A percentile compares a stretch with the other conserved stretches of the same genome.
phyloP scores from a whole-genome alignment of 2,329 filamentous ascomycete genomes.

The Ophiostoma sp. region DNA sequence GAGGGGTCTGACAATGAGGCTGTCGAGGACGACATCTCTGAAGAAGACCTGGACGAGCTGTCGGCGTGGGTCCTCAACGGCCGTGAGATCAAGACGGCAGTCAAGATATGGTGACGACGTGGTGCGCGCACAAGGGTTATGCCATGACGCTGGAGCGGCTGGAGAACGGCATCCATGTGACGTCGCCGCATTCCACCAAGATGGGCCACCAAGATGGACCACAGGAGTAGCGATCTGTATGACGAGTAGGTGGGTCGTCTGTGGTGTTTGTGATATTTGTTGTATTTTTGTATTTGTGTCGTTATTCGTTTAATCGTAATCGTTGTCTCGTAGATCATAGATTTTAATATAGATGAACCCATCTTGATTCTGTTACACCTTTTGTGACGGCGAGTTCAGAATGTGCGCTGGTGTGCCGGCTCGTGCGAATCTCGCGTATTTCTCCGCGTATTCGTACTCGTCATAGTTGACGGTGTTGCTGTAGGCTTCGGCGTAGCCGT shows the following conservation, averaged over 20 bases:
- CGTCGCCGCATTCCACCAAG: conserved; percentile 41
- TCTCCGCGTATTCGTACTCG: neutral
- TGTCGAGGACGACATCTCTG: conserved; percentile 26
- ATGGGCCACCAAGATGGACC: conserved; percentile 28
- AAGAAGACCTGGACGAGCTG: conserved; percentile 39
- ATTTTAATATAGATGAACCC: neutral
- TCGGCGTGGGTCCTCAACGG: conserved; percentile 42
- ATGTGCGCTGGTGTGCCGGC: neutral
- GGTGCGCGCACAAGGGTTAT: conserved; percentile 44
- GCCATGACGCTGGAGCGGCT: conserved; percentile 39
- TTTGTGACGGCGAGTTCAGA: conserved; percentile 20
- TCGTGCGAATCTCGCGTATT: neutral
- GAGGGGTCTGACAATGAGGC: neutral
- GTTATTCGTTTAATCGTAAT: neutral
- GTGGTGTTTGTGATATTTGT: neutral
- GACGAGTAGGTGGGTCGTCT: neutral
- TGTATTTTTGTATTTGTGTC: neutral
- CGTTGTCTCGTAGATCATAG: neutral
- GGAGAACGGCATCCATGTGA: conserved; percentile 44
- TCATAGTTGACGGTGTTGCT: conserved; percentile 7
- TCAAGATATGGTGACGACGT: conserved; percentile 45
- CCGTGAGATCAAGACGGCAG: conserved; percentile 44
- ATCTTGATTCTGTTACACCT: conserved; percentile 17
- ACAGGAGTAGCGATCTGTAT: conserved; percentile 20
- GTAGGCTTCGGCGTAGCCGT: conserved; percentile 11